phyloP scores from a whole-genome alignment of 2,329 filamentous ascomycete species.

The Metarhizium brunneum region DNA sequence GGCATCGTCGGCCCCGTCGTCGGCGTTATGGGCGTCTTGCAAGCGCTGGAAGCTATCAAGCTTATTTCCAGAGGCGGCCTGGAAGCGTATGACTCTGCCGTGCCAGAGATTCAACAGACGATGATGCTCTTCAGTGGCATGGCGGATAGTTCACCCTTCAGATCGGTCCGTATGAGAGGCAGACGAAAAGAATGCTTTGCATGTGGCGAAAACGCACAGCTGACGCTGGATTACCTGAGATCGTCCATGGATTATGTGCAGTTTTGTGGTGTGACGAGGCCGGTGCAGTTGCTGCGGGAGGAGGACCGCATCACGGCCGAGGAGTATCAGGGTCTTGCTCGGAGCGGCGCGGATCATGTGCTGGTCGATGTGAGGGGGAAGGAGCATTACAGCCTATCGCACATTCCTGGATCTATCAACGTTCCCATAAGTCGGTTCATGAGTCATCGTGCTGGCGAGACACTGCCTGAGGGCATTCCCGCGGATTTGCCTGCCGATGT shows the following conservation, averaged over 20 bases:
- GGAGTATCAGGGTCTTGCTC: conserved; percentile 39
- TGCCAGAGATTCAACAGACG: conserved; percentile 15
- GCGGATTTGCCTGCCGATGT: conserved; percentile 27
- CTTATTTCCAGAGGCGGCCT: conserved; percentile 46
- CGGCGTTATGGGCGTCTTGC: conserved; percentile 84
- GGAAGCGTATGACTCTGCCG: conserved; percentile 10
- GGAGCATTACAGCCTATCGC: conserved; percentile 76
- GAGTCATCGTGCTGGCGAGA: conserved; percentile 27
- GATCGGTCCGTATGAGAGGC: conserved; percentile 64
- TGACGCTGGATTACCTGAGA: conserved; percentile 54
- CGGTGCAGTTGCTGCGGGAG: conserved; percentile 46
- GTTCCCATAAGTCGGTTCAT: conserved; percentile 51
- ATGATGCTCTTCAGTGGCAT: conserved; percentile 41
- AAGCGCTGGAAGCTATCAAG: conserved; percentile 83
- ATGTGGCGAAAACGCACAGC: conserved; percentile 51
- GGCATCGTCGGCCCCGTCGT: conserved; percentile 90
- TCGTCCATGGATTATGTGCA: conserved; percentile 70
- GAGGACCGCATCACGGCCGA: conserved; percentile 59
- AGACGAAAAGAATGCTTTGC: conserved; percentile 64
- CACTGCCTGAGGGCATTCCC: conserved; percentile 27
- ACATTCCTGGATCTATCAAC: conserved; percentile 67
- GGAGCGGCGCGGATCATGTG: conserved; percentile 31
- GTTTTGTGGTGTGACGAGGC: conserved; percentile 63
- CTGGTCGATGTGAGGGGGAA: conserved; percentile 78
- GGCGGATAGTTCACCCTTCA: conserved; percentile 41